Evolutionary conservation across 2,329 filamentous ascomycete genomes (phyloP), one percentile per base, ranked within the genome.

Genomic region (Orbilia brochopaga): DNA sequence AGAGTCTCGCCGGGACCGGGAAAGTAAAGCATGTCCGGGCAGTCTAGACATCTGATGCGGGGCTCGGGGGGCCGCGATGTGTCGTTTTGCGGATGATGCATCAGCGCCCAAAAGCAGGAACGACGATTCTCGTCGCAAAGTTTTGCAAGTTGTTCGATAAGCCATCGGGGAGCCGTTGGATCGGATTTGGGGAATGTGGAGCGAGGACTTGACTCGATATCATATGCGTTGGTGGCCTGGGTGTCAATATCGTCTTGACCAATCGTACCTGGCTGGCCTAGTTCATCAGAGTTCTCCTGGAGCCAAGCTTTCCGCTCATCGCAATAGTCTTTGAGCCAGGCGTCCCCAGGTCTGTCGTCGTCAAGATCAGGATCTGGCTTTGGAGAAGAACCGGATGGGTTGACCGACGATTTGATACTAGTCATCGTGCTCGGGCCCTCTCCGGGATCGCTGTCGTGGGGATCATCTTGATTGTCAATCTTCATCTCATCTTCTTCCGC

Each of bases 11-110:
- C 56, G 1, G 69, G 69, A 3, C 69, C 69, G 32, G 69, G 46
- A 42, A 73, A 73, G 35, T 73, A 73, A 2, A 73, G 32, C 57
- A 65, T 73, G 13, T 73, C 69, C 6, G 69, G 61, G n/a, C 69
- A 73, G 19, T 73, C 69, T 2, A 44, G n/a, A 19, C 69, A 73
- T 6, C 60, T 55, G 19, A 73, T 73, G 17, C 69, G 69, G 19
- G 66, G 66, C 44, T 70, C 66, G 4, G 66, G 35, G 6, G 53
- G 48, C n/a, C 21, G 40, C 1, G 15, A 40, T n/a, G 1, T n/a
- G 37, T 70, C 66, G n/a, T 55, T 37, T 15, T 62, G 58, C 19
- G 66, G 66, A 17, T 70, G 59, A 24, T 70, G 66, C 59, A 70
- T 64, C 23, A 64, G 8, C 2, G 66, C 66, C 66, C 66, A 70